phyloP scores from a whole-genome alignment of 495 filamentous ascomycete genomes.

The Neurospora pannonica region DNA sequence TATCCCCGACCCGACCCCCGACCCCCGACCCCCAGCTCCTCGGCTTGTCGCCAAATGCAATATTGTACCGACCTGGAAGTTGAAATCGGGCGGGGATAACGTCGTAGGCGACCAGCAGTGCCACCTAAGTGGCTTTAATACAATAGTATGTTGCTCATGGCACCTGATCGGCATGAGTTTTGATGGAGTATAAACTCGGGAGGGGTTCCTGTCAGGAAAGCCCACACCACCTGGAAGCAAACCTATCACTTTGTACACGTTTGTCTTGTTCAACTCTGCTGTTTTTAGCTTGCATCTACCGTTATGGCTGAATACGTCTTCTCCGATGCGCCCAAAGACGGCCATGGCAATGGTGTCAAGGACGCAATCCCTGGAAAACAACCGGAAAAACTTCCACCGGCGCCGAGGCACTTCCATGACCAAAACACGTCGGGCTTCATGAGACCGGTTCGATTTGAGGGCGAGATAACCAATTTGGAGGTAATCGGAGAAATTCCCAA shows the following conservation, averaged over 20 bases:
- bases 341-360: neutral
- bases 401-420: neutral
- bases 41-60: neutral
- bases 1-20: neutral
- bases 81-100: neutral
- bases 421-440: slow-evolving; percentile 1
- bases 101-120: neutral
- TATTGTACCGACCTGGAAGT: neutral
- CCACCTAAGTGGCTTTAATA: neutral
- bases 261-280: neutral
- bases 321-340: neutral
- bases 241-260: neutral
- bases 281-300: neutral
- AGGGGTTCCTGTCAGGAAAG: neutral
- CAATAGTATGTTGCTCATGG: neutral
- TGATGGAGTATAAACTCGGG: neutral
- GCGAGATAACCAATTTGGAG: slow-evolving; percentile 26
- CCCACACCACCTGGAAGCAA: neutral
- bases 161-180: neutral
- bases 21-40: neutral
- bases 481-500: slow-evolving; percentile 25
- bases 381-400: neutral
- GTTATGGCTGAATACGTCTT: neutral
- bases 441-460: slow-evolving; percentile 17
- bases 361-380: neutral